Conservation (phyloP, 75 land plant species). For the Azolla pinnata region DNA sequence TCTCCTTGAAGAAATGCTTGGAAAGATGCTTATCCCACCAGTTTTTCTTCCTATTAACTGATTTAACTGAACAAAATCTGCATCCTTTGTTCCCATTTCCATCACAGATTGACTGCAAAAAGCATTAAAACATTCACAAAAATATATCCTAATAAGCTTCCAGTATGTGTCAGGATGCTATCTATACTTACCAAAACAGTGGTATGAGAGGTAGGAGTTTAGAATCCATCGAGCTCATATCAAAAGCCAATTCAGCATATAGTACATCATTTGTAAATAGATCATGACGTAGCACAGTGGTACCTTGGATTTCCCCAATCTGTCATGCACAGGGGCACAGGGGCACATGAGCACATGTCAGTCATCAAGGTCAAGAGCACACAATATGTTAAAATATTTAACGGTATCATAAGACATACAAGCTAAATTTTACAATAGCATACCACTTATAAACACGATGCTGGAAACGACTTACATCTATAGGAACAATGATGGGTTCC, state of each 20-base stretch:
- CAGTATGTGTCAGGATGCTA: background rate
- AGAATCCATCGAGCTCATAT: constrained; percentile 62
- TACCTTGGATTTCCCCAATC: constrained; percentile 83
- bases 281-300: constrained; percentile 78
- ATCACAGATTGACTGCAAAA: constrained; percentile 78
- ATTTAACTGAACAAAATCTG: constrained; percentile 91
- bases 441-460: too few relatives aligned
- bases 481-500: constrained; percentile 68
- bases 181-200: constrained; percentile 66
- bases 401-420: too few relatives aligned
- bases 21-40: constrained; percentile 98
- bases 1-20: constrained; percentile 73
- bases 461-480: constrained; percentile 55
- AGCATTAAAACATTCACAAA: background rate
- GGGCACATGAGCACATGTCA: too few relatives aligned
- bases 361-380: too few relatives aligned
- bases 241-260: constrained; percentile 86
- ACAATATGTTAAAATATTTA: too few relatives aligned
- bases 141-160: background rate
- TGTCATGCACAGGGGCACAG: constrained; percentile 29
- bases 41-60: constrained; percentile 98
- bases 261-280: constrained; percentile 96
- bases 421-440: too few relatives aligned
- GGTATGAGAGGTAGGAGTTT: constrained; percentile 88
- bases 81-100: constrained; percentile 99